Evolutionary conservation across 805 yeast genomes (phyloP), one percentile per base, ranked within the genome.

Genomic region (Starmerella roubikii): DNA sequence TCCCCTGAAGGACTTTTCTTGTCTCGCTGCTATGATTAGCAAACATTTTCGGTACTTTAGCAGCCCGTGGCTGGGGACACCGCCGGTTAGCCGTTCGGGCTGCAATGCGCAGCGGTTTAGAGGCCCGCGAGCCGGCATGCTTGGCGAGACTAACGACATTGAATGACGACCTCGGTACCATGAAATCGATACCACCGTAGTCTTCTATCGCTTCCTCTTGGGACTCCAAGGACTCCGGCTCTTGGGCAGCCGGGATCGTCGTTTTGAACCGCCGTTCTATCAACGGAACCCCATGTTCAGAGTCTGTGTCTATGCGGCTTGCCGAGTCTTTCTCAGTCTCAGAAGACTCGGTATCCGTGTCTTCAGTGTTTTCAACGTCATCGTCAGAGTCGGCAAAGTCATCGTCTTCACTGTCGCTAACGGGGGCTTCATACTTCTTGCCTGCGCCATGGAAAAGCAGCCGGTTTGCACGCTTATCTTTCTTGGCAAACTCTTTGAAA

Each of bases 331-430:
- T n/a, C n/a, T n/a, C n/a, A n/a, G n/a, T n/a, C n/a, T n/a, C n/a
- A n/a, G n/a, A n/a, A n/a, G n/a, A n/a, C n/a, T n/a, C n/a, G n/a
- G n/a, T n/a, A n/a, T n/a, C n/a, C n/a, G n/a, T n/a, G n/a, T n/a
- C n/a, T n/a, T n/a, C n/a, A n/a, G n/a, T n/a, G n/a, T n/a, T n/a
- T 22, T 22, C 24, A 22, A 22, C 10, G 10, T 37, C 44, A 1
- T 21, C 44, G 9, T 35, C 20, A 6, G 31, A 15, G 5, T 32
- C 27, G 7, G 27, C 18, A n/a, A 22, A 40, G 13, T 50, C 53
- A 7, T 37, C 45, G 24, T 47, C 50, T n/a, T 46, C 50, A 28
- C 47, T 47, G 21, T 47, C 50, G 32, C 48, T 46, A 13, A 30
- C 9, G 2, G 48, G 49, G 4, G 48, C 49, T 28, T 44, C 46